Conservation (phyloP, 1,284 basidiomycete genomes). For the Neotropicomus parvogracilis region DNA sequence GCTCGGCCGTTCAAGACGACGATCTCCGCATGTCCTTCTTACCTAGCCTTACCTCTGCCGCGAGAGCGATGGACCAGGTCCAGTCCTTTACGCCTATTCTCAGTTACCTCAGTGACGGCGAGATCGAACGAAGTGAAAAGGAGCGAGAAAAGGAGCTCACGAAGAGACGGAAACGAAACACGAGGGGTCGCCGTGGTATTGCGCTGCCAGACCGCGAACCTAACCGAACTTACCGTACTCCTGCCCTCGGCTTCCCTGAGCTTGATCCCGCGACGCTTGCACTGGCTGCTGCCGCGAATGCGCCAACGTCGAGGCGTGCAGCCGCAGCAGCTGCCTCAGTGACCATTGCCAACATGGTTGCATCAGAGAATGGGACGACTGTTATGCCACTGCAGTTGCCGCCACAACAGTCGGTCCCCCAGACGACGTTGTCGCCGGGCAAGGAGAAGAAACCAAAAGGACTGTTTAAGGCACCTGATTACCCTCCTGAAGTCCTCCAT, state of each 20-base stretch:
- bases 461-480: constrained; percentile 66
- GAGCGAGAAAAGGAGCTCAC: constrained; percentile 91
- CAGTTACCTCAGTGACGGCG: constrained; percentile 84
- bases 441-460: constrained; percentile 72
- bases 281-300: constrained; percentile 56
- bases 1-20: constrained; percentile 80
- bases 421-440: constrained; percentile 34
- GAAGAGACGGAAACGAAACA: constrained; percentile 82
- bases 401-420: constrained; percentile 37
- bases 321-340: constrained; percentile 81
- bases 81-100: constrained; percentile 84
- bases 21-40: constrained; percentile 90
- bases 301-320: constrained; percentile 70
- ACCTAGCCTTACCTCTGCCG: constrained; percentile 67
- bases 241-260: constrained; percentile 80
- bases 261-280: constrained; percentile 66
- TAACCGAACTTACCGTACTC: constrained; percentile 86
- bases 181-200: constrained; percentile 85
- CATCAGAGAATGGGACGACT: constrained; percentile 70
- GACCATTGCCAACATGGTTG: constrained; percentile 81
- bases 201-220: constrained; percentile 92
- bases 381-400: constrained; percentile 53
- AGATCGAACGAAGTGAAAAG: constrained; percentile 85
- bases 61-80: constrained; percentile 73
- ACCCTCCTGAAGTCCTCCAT: constrained; percentile 51